Conservation (phyloP, 345 rosid species). For the Trapa incisa region DNA sequence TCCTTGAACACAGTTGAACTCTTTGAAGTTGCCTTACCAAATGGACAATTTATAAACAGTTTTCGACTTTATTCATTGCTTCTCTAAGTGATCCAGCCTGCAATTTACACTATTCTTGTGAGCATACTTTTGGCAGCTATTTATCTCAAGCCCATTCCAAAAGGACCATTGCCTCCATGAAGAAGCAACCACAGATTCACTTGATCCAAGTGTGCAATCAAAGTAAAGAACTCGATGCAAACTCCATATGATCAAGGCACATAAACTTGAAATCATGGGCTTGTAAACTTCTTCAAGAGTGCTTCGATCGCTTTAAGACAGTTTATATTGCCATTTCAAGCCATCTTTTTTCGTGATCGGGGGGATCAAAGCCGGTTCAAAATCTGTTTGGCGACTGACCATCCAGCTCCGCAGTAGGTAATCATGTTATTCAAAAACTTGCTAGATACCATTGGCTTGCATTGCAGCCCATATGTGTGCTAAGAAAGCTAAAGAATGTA, state of each 20-base stretch:
- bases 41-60: background rate
- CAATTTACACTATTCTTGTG: background rate
- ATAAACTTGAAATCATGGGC: background rate
- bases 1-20: background rate
- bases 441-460: background rate
- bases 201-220: background rate
- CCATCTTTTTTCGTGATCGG: background rate
- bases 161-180: background rate
- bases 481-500: background rate
- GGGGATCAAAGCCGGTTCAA: background rate
- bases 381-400: no score
- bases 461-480: background rate
- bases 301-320: background rate
- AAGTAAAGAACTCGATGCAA: constrained; percentile 3
- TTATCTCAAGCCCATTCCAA: background rate
- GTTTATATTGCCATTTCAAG: background rate
- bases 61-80: background rate
- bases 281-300: background rate
- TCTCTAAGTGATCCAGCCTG: background rate
- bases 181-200: background rate
- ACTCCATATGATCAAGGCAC: background rate
- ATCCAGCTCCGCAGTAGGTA: no score
- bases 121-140: background rate
- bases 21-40: background rate
- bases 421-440: background rate